Evolutionary conservation across 2,329 filamentous ascomycete genomes (phyloP), one percentile per base, ranked within the genome.

Genomic region (Hymenoscyphus albidus): DNA sequence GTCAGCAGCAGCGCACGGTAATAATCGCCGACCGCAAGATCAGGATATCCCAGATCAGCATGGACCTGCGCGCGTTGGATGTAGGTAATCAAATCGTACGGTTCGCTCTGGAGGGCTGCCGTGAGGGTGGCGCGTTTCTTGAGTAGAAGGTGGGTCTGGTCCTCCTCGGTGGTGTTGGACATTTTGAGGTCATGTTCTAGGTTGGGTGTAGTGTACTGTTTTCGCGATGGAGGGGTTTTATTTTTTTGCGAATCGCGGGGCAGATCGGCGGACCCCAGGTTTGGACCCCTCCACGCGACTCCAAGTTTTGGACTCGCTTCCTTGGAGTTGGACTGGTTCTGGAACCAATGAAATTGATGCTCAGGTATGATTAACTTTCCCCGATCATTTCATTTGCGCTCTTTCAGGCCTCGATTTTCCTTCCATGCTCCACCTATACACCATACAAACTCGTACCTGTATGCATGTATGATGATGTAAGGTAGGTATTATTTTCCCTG

Each of bases 1-100:
- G 90, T 85, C 58, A 99, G 80, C 3, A 97, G 84, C n/a, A 98
- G 82, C 0, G 93, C 93, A 63, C 90, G 89, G 76, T 98, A 98
- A 5, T 92, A 92, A 80, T 97, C 93, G 40, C 92, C 92, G 12
- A 89, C 88, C 5, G 93, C 93, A 48, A 99, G 85, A 76, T 99
- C 95, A 0, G 92, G 92, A 76, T 97, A 98, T 44, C 87, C 91
- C 58, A 97, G 82, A 57, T 86, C 80, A 16, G 87, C 84, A 76
- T 97, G 87, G 54, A 90, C 80, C 40, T 84, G 79, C 31, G 92
- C 92, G 39, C 93, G 86, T 68, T 89, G 83, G 63, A 91, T 80
- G 69, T 88, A 89, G 7, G 89, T 79, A 62, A 90, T 80, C 42
- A 87, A 76, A 70, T 90, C 86, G 72, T 88, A 89, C 1, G 86